Conservation (phyloP, 208 protist species). For the Leishmania aethiopica region DNA sequence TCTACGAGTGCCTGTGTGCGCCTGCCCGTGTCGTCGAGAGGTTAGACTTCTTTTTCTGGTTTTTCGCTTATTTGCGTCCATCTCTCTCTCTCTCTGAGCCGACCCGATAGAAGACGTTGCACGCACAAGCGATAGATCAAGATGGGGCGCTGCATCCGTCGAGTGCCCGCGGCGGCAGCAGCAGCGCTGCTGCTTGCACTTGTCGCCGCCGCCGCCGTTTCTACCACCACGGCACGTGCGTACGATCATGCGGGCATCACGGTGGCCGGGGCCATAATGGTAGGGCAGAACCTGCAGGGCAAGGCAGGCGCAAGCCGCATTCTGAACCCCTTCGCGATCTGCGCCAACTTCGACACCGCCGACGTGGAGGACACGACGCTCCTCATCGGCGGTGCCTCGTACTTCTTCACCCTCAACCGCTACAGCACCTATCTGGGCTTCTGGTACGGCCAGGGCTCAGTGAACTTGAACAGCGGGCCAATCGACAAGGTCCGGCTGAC, state of each 20-base stretch:
- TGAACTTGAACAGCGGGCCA: background rate
- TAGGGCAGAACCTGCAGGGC: slow-evolving; percentile 27
- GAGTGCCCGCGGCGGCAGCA: background rate
- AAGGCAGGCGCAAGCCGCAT: slow-evolving; percentile 34
- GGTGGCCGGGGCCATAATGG: slow-evolving; percentile 33
- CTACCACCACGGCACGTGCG: background rate
- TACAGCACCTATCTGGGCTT: slow-evolving; percentile 33
- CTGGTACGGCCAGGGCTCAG: slow-evolving; percentile 23
- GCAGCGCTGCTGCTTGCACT: background rate
- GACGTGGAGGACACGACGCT: slow-evolving; percentile 30
- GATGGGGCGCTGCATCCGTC: background rate
- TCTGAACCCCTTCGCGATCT: slow-evolving; percentile 39
- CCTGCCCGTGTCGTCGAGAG: background rate
- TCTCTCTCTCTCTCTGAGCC: background rate
- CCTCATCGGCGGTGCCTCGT: slow-evolving; percentile 34
- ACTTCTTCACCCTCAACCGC: slow-evolving; percentile 52
- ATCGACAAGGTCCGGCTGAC: slow-evolving; percentile 10
- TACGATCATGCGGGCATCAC: slow-evolving; percentile 18
- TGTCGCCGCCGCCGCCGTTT: background rate
- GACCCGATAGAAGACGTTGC: background rate
- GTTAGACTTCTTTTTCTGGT: slow-evolving; percentile 5
- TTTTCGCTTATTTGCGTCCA: background rate
- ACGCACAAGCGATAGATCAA: background rate
- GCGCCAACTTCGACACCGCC: slow-evolving; percentile 28
- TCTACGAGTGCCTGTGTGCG: background rate